Evolutionary conservation across 139 green algal species (phyloP).

Genomic region (Nannochloris sp.): DNA sequence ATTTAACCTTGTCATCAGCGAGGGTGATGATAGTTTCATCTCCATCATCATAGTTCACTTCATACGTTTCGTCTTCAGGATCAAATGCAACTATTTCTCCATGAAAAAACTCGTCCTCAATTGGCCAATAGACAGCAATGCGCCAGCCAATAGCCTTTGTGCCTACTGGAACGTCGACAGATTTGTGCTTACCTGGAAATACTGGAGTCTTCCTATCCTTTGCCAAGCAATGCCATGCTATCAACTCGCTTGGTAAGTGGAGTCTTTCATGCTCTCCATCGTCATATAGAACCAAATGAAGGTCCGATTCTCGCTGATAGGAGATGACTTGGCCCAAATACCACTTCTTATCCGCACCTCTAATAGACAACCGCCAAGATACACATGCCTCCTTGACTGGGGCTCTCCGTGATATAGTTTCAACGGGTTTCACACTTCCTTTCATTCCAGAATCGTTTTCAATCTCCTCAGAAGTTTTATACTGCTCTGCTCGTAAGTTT

Average conservation of each 20-base stretch:
- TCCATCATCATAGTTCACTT: conserved; percentile 52
- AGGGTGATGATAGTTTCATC: conserved; percentile 31
- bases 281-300: conserved; percentile 39
- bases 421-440: background rate
- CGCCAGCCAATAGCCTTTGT: conserved; percentile 52
- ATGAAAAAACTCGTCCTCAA: conserved; percentile 39
- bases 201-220: background rate
- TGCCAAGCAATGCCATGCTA: conserved; percentile 29
- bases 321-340: conserved; percentile 24
- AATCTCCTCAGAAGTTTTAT: conserved; percentile 3
- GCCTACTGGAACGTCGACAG: conserved; percentile 9
- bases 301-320: conserved; percentile 14
- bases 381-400: conserved; percentile 7
- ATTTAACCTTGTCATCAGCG: conserved; percentile 44
- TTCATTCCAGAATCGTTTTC: background rate
- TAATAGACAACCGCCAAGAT: conserved; percentile 34
- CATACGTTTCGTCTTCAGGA: conserved; percentile 30
- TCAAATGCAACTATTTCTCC: conserved; percentile 41
- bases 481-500: conserved; percentile 13
- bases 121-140: conserved; percentile 52
- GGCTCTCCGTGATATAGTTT: background rate
- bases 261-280: conserved; percentile 69
- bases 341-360: conserved; percentile 23
- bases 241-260: conserved; percentile 34
- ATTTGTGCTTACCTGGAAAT: background rate